A percentile compares a stretch with the other conserved stretches of the same genome.
Conservation (phyloP, 768 basidiomycete species). For the Leccinum pellstonianum region DNA sequence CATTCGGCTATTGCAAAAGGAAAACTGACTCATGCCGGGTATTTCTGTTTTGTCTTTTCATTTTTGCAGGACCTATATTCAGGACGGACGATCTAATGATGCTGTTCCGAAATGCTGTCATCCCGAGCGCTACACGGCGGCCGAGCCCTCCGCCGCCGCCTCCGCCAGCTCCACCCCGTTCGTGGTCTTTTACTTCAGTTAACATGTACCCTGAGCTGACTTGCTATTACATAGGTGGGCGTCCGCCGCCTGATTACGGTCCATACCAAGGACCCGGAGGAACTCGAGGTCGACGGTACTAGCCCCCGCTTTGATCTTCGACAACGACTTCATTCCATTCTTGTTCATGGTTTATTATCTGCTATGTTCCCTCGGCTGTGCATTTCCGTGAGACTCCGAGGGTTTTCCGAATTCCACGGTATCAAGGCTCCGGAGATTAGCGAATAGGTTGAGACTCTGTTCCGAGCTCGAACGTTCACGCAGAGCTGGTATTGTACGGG, state of each 20-base stretch:
- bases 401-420: not conserved
- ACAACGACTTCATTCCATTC: constrained; percentile 2
- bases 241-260: constrained; percentile 84
- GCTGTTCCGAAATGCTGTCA: constrained; percentile 75
- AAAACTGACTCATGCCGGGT: constrained; percentile 11
- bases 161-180: constrained; percentile 46
- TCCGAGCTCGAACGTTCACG: not conserved
- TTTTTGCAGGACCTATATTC: constrained; percentile 75
- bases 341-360: constrained; percentile 19
- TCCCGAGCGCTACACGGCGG: constrained; percentile 56
- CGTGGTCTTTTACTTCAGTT: constrained; percentile 1
- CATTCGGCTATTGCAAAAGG: constrained; percentile 13
- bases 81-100: constrained; percentile 89
- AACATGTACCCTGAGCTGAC: constrained; percentile 7
- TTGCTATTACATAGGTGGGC: constrained; percentile 43
- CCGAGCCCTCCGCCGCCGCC: constrained; percentile 60
- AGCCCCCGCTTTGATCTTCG: constrained; percentile 4
- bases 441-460: not conserved
- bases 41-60: constrained; percentile 8
- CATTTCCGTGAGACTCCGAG: not conserved
- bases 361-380: constrained; percentile 2
- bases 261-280: constrained; percentile 77
- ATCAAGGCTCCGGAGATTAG: not conserved
- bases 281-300: constrained; percentile 44
- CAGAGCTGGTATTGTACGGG: not conserved